Base-by-base conservation (phyloP, 2,329 filamentous ascomycete genomes). In the Dactylonectria estremocensis region DNA sequence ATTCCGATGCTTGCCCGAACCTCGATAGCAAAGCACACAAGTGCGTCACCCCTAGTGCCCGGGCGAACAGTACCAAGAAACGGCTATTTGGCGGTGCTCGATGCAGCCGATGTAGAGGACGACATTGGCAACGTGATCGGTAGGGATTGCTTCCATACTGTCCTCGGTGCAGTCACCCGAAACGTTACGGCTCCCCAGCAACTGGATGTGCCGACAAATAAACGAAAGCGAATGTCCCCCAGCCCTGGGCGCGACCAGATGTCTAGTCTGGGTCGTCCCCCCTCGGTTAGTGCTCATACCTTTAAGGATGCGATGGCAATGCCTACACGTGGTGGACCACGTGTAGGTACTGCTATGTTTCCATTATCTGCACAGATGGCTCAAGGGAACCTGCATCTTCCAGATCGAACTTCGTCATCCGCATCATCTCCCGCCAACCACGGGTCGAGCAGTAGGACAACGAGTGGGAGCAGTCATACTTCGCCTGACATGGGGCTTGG, bases 1-100 rank as follows among this genome's bases (percentile, higher is more conserved):
- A 83, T 89, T 28, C 86, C 87, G 0, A 67, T 88, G 1, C 77
- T 89, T n/a, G 83, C 83, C 2, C 82, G 85, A 7, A 85, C 79
- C 40, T 77, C 80, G 1, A 69, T 86, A 8, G 82, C 85, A 2
- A 80, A 80, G 6, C 82, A 85, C 68, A 81, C 80, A 1, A 75
- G 79, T 33, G 73, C 81, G 1, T 77, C 82, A 9, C 78, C 84
- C 1, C 81, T 85, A 1, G 68, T 87, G 3, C 84, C 85, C 0
- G 83, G 84, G 2, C 79, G 81, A n/a, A 66, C 86, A 5, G 84
- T 84, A 1, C 78, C 86, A 7, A 67, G 66, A 18, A 28, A n/a
- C 9, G 13, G 46, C 13, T 31, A 16, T 3, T 18, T 9, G n/a
- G 37, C 20, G 11, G 5, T 33, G 9, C 28, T 62, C 40, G 46